Evolutionary conservation across 1,284 basidiomycete species (phyloP).

Genomic region (Crepidotus sp.): DNA sequence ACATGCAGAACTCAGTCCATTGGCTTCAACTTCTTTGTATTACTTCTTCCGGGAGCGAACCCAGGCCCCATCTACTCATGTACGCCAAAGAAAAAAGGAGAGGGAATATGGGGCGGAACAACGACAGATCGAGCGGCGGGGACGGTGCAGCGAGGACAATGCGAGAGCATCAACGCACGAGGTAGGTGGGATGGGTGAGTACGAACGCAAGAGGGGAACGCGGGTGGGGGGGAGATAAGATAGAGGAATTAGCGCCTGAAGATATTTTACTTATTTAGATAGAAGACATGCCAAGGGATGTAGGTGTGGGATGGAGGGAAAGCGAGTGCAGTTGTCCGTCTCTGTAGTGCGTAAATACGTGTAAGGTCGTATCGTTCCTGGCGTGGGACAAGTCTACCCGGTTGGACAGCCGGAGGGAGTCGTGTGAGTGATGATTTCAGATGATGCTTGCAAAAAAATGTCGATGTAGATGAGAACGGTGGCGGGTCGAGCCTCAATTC

Average conservation of each 20-base stretch:
- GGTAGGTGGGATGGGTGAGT: constrained; percentile 7
- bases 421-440: constrained; percentile 11
- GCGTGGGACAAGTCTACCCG: constrained; percentile 13
- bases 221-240: constrained; percentile 1
- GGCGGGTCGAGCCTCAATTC: constrained; percentile 5
- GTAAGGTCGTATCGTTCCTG: constrained; percentile 15
- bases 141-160: constrained; percentile 9
- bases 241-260: constrained; percentile 13
- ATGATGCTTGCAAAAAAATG: constrained; percentile 14
- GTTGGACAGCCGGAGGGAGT: constrained; percentile 3
- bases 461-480: constrained; percentile 10
- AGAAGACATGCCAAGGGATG: constrained; percentile 6
- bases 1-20: constrained; percentile 12
- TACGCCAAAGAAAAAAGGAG: constrained; percentile 8
- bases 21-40: constrained; percentile 12
- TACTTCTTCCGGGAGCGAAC: constrained; percentile 5
- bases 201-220: constrained; percentile 1
- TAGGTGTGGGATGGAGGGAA: constrained; percentile 11
- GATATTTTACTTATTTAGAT: constrained; percentile 14
- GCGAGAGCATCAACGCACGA: constrained; percentile 14
- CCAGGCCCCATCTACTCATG: constrained; percentile 13
- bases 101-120: neutral
- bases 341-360: constrained; percentile 11
- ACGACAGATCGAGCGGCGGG: constrained; percentile 6
- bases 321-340: constrained; percentile 17